Evolutionary conservation across 2,329 filamentous ascomycete species (phyloP), one percentile per base, ranked within the genome.

Genomic region (Colletotrichum sublineola): DNA sequence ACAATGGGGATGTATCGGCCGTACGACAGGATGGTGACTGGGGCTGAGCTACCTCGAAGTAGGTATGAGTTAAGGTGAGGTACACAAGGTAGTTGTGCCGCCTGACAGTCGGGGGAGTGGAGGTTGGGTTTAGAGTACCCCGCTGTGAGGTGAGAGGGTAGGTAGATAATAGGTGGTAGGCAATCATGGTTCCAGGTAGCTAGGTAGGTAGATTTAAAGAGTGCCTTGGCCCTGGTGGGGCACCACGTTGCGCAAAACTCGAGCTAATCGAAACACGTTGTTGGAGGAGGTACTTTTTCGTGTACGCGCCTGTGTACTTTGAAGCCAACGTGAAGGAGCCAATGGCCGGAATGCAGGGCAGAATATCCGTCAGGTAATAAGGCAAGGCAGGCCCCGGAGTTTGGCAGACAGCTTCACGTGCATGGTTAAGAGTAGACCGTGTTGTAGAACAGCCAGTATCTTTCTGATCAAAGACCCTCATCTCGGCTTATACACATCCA

Each of bases 81-180:
- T 12, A 71, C 33, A 14, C 36, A 67, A 48, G 48, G n/a, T 40
- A 55, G 60, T 40, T 33, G 52, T 42, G 56, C 40, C 46, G 57
- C 44, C 46, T 38, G 57, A 60, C 58, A 24, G 57, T 24, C 31
- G 33, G 56, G 69, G 69, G 64, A 58, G 64, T 29, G 33, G 42
- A 71, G 68, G 57, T 71, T 71, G 55, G 67, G 66, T 57, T 71
- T 58, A 68, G 64, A 68, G 50, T 71, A 36, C 57, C 56, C 52
- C 44, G 46, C 55, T 31, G 68, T 68, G 40, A 64, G 64, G 68
- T 53, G 36, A 40, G 15, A 29, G 15, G 24, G 38, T 42, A 58
- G 61, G 33, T 24, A 24, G 24, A 24, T 24, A 24, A 24, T 24
- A 24, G 24, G 24, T 24, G 24, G 24, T 24, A 24, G 24, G 24